phyloP scores from a whole-genome alignment of 371 early-diverging fungal species.

The Dichotomocladium elegans region DNA sequence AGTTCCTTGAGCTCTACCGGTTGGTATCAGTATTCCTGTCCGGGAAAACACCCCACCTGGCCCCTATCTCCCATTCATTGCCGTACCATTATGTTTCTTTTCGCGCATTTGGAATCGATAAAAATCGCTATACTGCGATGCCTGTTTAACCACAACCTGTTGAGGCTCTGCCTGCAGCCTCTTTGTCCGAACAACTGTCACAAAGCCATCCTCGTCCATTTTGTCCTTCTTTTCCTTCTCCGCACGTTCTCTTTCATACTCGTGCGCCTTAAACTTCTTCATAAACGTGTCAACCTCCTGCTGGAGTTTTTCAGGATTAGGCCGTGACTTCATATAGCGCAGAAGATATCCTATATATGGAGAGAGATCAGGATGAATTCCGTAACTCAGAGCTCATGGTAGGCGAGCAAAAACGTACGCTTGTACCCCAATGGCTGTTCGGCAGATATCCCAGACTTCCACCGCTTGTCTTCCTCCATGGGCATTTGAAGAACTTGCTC shows the following conservation, averaged over 20 bases:
- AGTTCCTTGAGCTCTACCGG: slow-evolving; percentile 78
- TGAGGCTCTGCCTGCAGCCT: slow-evolving; percentile 57
- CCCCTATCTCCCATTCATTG: too few relatives aligned
- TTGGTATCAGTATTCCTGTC: too few relatives aligned
- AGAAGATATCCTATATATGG: slow-evolving; percentile 29
- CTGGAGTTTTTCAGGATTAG: slow-evolving; percentile 54
- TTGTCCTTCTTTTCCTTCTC: slow-evolving; percentile 62
- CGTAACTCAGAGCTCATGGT: neutral
- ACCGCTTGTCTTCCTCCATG: slow-evolving; percentile 50
- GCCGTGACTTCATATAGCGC: slow-evolving; percentile 52
- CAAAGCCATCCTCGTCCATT: slow-evolving; percentile 95
- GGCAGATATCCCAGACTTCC: slow-evolving; percentile 45
- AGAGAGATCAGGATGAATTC: neutral
- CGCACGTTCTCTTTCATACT: slow-evolving; percentile 66
- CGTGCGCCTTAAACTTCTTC: slow-evolving; percentile 77
- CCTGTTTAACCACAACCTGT: slow-evolving; percentile 43
- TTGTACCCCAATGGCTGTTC: slow-evolving; percentile 52
- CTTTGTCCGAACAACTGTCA: slow-evolving; percentile 73
- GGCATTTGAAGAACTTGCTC: slow-evolving; percentile 61
- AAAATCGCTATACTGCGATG: slow-evolving; percentile 75
- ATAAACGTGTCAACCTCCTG: slow-evolving; percentile 69
- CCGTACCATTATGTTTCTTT: slow-evolving; percentile 78
- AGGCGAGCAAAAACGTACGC: slow-evolving; percentile 28
- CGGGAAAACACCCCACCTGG: too few relatives aligned
- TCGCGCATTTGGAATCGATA: slow-evolving; percentile 95